phyloP scores from a whole-genome alignment of 768 basidiomycete species.

The Paxillus involutus region DNA sequence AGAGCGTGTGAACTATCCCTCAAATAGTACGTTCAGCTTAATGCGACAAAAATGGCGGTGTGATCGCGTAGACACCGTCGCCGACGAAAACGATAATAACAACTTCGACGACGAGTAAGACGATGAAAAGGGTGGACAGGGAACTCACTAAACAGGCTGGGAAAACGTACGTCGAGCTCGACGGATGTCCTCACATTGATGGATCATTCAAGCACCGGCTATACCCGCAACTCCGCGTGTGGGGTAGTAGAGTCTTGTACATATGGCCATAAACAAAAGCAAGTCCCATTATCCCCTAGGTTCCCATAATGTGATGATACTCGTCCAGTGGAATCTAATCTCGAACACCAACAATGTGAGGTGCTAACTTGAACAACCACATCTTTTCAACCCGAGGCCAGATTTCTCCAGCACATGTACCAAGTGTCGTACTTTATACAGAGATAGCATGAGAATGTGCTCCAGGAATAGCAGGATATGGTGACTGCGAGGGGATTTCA shows the following conservation, averaged over 20 bases:
- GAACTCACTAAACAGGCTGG: conserved; percentile 13
- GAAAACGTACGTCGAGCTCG: conserved; percentile 12
- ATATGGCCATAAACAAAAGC: not conserved
- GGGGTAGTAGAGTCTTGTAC: conserved; percentile 5
- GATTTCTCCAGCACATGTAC: not conserved
- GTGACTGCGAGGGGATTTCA: not conserved
- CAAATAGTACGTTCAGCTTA: conserved; percentile 12
- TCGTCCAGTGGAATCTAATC: too few relatives aligned
- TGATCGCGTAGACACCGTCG: conserved; percentile 9
- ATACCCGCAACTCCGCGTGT: conserved; percentile 32
- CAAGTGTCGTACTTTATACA: not conserved
- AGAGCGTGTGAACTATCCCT: conserved; percentile 26
- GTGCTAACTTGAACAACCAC: not conserved
- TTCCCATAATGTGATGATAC: too few relatives aligned
- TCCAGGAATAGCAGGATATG: not conserved
- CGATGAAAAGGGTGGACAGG: conserved; percentile 9
- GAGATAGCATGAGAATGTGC: not conserved
- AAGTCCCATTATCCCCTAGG: not conserved
- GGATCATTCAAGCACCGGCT: conserved; percentile 18
- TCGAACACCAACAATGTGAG: too few relatives aligned
- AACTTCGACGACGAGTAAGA: not conserved
- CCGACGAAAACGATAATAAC: not conserved
- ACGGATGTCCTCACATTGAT: conserved; percentile 2
- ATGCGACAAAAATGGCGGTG: conserved; percentile 10
- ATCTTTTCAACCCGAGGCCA: not conserved